phyloP scores from a whole-genome alignment of 495 filamentous ascomycete species.

The Penicillium riverlandense region DNA sequence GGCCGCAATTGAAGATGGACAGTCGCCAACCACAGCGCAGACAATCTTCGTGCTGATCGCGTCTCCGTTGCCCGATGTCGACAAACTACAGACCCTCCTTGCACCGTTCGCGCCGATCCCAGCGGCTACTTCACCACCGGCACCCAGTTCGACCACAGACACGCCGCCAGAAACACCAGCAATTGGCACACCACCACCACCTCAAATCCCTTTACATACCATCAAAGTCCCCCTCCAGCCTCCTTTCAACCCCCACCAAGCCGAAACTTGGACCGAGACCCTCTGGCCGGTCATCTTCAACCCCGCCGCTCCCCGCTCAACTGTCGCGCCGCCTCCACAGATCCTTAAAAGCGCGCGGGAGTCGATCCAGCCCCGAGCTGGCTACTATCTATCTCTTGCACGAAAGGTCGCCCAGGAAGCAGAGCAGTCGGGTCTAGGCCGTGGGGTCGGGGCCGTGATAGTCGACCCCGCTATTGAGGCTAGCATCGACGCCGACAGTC shows the following conservation, averaged over 20 bases:
- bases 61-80: constrained; percentile 25
- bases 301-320: constrained; percentile 52
- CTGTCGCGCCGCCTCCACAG: constrained; percentile 39
- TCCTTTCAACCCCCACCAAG: constrained; percentile 68
- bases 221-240: constrained; percentile 65
- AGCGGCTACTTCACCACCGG: background rate
- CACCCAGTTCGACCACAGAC: background rate
- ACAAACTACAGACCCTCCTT: constrained; percentile 21
- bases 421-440: constrained; percentile 50
- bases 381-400: constrained; percentile 63
- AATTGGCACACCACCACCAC: constrained; percentile 18
- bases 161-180: constrained; percentile 9
- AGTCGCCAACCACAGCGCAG: constrained; percentile 4
- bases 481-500: constrained; percentile 14
- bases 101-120: constrained; percentile 24
- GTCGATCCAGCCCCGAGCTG: constrained; percentile 47
- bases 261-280: constrained; percentile 62
- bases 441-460: constrained; percentile 73
- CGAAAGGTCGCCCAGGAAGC: constrained; percentile 52
- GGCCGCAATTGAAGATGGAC: constrained; percentile 16
- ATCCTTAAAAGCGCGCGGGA: constrained; percentile 50
- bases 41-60: constrained; percentile 34
- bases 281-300: constrained; percentile 91
- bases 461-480: constrained; percentile 49
- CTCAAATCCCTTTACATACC: constrained; percentile 30